Conservation (phyloP, 306 rosid genomes). For the Quercus parvula region DNA sequence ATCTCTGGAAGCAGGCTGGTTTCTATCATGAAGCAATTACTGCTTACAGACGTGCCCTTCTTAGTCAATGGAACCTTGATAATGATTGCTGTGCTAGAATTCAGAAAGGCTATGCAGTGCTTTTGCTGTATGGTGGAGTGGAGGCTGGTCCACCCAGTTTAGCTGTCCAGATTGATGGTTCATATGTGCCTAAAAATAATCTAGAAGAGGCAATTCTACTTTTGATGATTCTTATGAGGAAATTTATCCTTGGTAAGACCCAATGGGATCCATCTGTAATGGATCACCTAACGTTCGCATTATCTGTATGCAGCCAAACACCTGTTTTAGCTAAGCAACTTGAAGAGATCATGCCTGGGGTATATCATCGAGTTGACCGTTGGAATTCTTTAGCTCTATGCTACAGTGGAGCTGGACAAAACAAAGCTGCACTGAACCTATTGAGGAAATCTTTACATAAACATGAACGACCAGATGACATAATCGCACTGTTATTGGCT, state of each 20-base stretch:
- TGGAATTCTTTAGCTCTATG: constrained; percentile 91
- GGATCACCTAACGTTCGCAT: constrained; percentile 90
- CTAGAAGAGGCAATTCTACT: constrained; percentile 92
- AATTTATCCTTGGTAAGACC: constrained; percentile 55
- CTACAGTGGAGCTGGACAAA: constrained; percentile 71
- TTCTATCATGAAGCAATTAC: constrained; percentile 60
- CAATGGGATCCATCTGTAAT: constrained; percentile 90
- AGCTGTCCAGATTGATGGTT: constrained; percentile 72
- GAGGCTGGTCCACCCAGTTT: constrained; percentile 90
- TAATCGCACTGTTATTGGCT: constrained; percentile 67
- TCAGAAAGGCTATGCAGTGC: constrained; percentile 73
- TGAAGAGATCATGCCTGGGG: constrained; percentile 88
- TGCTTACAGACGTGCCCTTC: constrained; percentile 84
- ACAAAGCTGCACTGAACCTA: constrained; percentile 60
- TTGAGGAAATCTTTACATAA: constrained; percentile 78
- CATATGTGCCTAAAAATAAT: constrained; percentile 85
- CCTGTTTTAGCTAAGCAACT: constrained; percentile 69
- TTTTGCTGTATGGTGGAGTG: constrained; percentile 82
- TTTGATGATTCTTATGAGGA: constrained; percentile 75
- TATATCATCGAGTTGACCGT: constrained; percentile 77
- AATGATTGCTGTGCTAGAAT: constrained; percentile 78
- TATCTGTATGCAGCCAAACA: constrained; percentile 81
- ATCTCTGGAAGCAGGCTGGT: constrained; percentile 78
- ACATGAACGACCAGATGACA: constrained; percentile 81
- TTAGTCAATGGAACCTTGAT: constrained; percentile 91